Percentiles rank a stretch among this genome's conserved stretches.
Conservation (phyloP, 2,329 filamentous ascomycete genomes). For the Penicillium concentricum region DNA sequence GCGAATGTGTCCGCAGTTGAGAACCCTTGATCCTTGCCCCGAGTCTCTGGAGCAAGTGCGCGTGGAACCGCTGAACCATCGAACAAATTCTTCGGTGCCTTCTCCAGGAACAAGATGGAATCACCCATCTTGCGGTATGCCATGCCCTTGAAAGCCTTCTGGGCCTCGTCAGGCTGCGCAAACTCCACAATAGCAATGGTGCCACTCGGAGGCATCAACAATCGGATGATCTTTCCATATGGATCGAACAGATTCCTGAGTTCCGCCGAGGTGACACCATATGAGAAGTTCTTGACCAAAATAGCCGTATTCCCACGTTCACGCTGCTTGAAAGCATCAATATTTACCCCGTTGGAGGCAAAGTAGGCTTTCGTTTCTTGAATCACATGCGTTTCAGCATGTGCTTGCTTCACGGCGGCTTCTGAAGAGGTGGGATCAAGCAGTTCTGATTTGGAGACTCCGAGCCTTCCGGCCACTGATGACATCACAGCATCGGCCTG, state of each 20-base stretch:
- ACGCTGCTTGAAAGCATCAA: constrained; percentile 84
- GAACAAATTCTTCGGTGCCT: constrained; percentile 83
- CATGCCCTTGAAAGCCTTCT: constrained; percentile 77
- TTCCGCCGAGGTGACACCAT: constrained; percentile 75
- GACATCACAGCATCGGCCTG: constrained; percentile 81
- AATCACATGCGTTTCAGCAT: constrained; percentile 93
- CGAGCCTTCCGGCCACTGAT: constrained; percentile 80
- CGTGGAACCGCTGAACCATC: constrained; percentile 37
- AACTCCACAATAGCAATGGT: constrained; percentile 95
- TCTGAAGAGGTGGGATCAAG: constrained; percentile 95
- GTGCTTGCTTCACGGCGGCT: constrained; percentile 91
- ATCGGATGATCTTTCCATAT: constrained; percentile 74
- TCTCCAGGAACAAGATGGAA: constrained; percentile 88
- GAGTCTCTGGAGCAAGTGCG: constrained; percentile 29
- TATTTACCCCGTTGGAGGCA: constrained; percentile 78
- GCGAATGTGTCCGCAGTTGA: constrained; percentile 45
- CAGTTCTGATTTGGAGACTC: constrained; percentile 85
- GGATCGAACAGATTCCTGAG: constrained; percentile 79
- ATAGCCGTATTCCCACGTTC: constrained; percentile 84
- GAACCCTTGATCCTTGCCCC: constrained; percentile 41
- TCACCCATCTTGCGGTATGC: constrained; percentile 90
- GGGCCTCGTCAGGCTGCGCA: constrained; percentile 72
- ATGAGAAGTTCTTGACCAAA: constrained; percentile 91
- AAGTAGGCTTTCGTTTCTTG: constrained; percentile 96
- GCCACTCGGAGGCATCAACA: constrained; percentile 88